phyloP scores from a whole-genome alignment of 164 flowering plant genomes.

The Aristolochia contorta region DNA sequence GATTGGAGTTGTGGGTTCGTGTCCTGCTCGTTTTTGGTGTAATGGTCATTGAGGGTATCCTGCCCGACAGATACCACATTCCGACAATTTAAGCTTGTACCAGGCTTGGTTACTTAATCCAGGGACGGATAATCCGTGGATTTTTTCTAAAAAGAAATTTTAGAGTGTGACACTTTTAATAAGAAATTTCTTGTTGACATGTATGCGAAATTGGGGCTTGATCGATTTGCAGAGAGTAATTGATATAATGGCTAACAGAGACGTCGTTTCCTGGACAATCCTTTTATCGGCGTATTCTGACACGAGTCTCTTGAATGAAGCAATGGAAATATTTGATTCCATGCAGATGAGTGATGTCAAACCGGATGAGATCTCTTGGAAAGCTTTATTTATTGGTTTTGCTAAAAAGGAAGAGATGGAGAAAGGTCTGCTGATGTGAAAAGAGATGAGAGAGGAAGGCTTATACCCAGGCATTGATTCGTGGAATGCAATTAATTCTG shows the following conservation, averaged over 20 bases:
- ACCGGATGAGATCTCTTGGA: constrained; percentile 47
- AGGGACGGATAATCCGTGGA: constrained; percentile 42
- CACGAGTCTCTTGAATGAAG: constrained; percentile 33
- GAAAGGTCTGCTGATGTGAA: constrained; percentile 21
- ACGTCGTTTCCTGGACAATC: constrained; percentile 49
- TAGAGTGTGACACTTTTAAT: constrained; percentile 26
- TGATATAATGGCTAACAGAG: constrained; percentile 28
- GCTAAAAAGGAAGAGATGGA: constrained; percentile 34
- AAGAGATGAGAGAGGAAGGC: constrained; percentile 32
- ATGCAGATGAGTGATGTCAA: constrained; percentile 32
- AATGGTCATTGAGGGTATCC: constrained; percentile 34
- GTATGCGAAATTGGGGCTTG: constrained; percentile 36
- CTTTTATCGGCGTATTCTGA: constrained; percentile 31
- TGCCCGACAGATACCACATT: constrained; percentile 36
- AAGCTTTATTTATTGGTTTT: constrained; percentile 31
- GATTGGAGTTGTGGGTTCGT: constrained; percentile 26
- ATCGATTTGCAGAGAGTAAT: constrained; percentile 23
- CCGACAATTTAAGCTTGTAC: constrained; percentile 48
- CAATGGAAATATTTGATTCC: constrained; percentile 20
- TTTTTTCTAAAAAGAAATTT: constrained; percentile 24
- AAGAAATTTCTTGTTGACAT: constrained; percentile 43
- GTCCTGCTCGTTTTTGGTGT: constrained; percentile 19
- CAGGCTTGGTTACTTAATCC: constrained; percentile 10
- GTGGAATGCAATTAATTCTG: constrained; percentile 46
- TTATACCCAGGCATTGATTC: constrained; percentile 30